Evolutionary conservation across 768 basidiomycete species (phyloP).

Genomic region (Boletus eberwhitei): DNA sequence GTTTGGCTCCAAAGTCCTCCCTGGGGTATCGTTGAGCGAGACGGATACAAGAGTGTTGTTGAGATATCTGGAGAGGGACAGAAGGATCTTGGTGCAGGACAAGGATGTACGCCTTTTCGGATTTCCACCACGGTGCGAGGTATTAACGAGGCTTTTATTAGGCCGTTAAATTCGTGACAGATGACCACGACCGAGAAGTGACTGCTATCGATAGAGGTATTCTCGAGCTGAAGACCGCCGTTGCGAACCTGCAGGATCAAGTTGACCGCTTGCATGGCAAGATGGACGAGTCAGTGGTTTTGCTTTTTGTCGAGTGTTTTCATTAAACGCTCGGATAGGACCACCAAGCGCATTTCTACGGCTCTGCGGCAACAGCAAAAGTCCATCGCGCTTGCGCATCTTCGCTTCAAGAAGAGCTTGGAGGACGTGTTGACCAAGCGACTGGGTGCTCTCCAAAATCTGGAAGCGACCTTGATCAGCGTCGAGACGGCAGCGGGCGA

Average conservation of each 20-base stretch:
- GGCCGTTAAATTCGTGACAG: slow-evolving; percentile 76
- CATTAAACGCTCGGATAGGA: slow-evolving; percentile 40
- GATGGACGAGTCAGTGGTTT: slow-evolving; percentile 61
- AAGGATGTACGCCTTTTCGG: slow-evolving; percentile 52
- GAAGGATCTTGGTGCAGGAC: slow-evolving; percentile 56
- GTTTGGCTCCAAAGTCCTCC: slow-evolving; percentile 47
- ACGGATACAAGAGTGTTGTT: slow-evolving; percentile 67
- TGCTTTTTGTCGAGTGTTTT: not conserved
- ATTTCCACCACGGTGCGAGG: not conserved
- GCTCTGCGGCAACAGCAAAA: slow-evolving; percentile 72
- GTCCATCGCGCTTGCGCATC: slow-evolving; percentile 65
- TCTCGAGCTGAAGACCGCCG: slow-evolving; percentile 72
- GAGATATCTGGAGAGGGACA: slow-evolving; percentile 78
- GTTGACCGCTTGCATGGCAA: slow-evolving; percentile 64
- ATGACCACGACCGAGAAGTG: slow-evolving; percentile 42
- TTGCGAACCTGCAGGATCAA: slow-evolving; percentile 64
- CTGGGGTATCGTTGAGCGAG: slow-evolving; percentile 49
- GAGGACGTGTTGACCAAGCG: slow-evolving; percentile 77
- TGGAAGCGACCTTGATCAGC: slow-evolving; percentile 72
- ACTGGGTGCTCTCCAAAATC: slow-evolving; percentile 64
- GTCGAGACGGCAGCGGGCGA: slow-evolving; percentile 91
- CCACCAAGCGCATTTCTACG: slow-evolving; percentile 57
- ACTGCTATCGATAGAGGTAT: slow-evolving; percentile 81
- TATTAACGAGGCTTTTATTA: slow-evolving; percentile 27
- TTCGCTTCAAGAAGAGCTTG: slow-evolving; percentile 79